Evolutionary conservation across 2,329 filamentous ascomycete species (phyloP).

Genomic region (Xylariaceae sp.): DNA sequence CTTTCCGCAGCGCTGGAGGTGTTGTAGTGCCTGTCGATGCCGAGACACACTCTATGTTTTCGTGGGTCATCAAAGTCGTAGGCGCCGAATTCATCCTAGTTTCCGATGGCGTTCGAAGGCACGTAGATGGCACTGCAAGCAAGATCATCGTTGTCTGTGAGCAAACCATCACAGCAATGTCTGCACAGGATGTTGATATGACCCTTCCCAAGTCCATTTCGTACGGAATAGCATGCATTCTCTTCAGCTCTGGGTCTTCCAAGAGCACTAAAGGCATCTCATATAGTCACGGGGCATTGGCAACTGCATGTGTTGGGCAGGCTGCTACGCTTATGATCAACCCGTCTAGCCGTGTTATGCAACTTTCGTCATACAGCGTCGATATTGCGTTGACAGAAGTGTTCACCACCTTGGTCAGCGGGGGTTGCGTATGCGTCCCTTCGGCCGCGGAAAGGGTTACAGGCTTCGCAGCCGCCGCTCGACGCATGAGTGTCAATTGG

Average conservation of each 20-base stretch:
- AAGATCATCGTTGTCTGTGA: slow-evolving; percentile 48
- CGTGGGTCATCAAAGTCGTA: slow-evolving; percentile 48
- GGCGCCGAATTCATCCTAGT: slow-evolving; percentile 48
- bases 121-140: slow-evolving; percentile 44
- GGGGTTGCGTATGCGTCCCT: slow-evolving; percentile 55
- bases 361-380: slow-evolving; percentile 59
- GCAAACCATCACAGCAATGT: slow-evolving; percentile 42
- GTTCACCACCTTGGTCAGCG: slow-evolving; percentile 53
- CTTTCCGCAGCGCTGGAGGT: slow-evolving; percentile 44
- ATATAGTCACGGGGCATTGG: slow-evolving; percentile 62
- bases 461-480: slow-evolving; percentile 46
- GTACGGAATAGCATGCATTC: slow-evolving; percentile 59
- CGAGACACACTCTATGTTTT: slow-evolving; percentile 45
- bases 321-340: slow-evolving; percentile 53
- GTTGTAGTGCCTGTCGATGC: slow-evolving; percentile 55
- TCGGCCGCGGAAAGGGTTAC: slow-evolving; percentile 46
- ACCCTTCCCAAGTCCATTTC: slow-evolving; percentile 40
- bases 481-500: slow-evolving; percentile 46
- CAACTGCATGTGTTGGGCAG: slow-evolving; percentile 56
- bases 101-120: slow-evolving; percentile 45
- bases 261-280: slow-evolving; percentile 63
- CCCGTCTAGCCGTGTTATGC: slow-evolving; percentile 57
- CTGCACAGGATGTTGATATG: slow-evolving; percentile 34
- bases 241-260: slow-evolving; percentile 62
- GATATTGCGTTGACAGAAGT: slow-evolving; percentile 58